A percentile compares a stretch with the other conserved stretches of the same genome.
These are phyloP conservation scores for Fusarium sp. DNA, from an alignment of 2,329 filamentous ascomycete genomes.

Conservation along the genomic window DNA sequence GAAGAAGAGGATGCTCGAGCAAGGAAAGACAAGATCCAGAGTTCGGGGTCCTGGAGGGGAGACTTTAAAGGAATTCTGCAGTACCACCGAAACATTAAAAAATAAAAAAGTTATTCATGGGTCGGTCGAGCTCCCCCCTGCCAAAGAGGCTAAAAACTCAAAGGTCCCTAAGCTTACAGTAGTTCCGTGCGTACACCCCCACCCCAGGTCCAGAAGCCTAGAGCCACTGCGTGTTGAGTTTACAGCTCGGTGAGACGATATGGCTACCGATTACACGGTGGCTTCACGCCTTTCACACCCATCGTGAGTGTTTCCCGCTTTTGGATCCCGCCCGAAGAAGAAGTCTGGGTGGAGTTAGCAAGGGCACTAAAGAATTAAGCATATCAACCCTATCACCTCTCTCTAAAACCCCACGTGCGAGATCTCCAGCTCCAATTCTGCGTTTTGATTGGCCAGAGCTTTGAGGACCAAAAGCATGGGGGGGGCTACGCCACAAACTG, in stretches of 20 bases:
- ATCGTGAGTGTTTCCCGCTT: constrained; percentile 26
- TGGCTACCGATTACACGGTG: constrained; percentile 31
- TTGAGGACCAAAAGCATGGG: background rate
- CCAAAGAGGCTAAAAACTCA: constrained; percentile 2
- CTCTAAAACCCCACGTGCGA: constrained; percentile 22
- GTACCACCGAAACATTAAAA: background rate
- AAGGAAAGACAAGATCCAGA: background rate
- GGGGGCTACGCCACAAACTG: constrained; percentile 13
- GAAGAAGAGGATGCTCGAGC: constrained; percentile 27
- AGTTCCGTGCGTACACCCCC: constrained; percentile 3
- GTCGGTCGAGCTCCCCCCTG: background rate
- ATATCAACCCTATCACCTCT: constrained; percentile 29
- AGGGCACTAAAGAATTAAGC: constrained; percentile 26
- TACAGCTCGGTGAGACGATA: constrained; percentile 36
- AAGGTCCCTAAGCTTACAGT: constrained; percentile 1
- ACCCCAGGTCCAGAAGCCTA: constrained; percentile 19
- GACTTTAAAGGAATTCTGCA: constrained; percentile 29
- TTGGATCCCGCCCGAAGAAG: background rate
- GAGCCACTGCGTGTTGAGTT: background rate
- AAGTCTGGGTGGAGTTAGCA: background rate
- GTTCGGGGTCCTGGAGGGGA: constrained; percentile 13
- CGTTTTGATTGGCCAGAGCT: background rate
- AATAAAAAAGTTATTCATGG: background rate
- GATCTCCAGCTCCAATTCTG: background rate
- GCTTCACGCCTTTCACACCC: background rate